phyloP scores from a whole-genome alignment of 192 early-diverging fungal species.

The Backusella macrospora region DNA sequence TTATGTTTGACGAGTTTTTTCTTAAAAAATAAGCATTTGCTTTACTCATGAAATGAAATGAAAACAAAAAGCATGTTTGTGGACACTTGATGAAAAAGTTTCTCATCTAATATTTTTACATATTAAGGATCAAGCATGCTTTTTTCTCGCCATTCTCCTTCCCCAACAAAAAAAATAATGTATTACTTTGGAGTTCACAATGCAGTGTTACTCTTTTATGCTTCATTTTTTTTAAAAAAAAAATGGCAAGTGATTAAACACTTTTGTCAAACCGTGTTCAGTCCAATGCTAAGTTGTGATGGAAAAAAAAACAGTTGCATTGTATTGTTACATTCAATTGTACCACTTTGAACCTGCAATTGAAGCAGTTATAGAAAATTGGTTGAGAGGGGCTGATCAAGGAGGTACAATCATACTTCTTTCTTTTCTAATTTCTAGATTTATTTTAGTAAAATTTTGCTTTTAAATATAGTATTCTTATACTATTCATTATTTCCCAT shows the following conservation, averaged over 20 bases:
- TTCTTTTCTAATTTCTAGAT: not conserved
- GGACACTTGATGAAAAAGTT: not conserved
- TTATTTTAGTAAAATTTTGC: not conserved
- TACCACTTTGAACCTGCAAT: not conserved
- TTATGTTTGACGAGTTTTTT: not conserved
- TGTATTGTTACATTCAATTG: not conserved
- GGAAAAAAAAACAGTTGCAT: not conserved
- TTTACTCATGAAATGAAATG: not conserved
- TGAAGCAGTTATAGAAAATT: slow-evolving; percentile 5
- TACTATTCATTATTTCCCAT: too few species aligned
- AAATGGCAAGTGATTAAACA: too few species aligned
- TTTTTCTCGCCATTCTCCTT: not conserved
- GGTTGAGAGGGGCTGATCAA: not conserved
- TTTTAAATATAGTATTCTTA: too few species aligned
- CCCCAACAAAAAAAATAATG: not conserved
- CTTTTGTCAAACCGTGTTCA: not conserved
- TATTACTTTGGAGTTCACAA: not conserved
- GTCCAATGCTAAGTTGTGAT: not conserved
- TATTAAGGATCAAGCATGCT: not conserved
- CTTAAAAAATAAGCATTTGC: not conserved
- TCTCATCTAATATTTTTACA: not conserved
- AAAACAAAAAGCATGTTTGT: not conserved
- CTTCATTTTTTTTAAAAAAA: too few species aligned
- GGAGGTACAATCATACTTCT: not conserved
- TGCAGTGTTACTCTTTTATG: not conserved